These are phyloP conservation scores for Eragrostis curvula DNA, from an alignment of 176 grass and related monocot species.

Conservation along the genomic window DNA sequence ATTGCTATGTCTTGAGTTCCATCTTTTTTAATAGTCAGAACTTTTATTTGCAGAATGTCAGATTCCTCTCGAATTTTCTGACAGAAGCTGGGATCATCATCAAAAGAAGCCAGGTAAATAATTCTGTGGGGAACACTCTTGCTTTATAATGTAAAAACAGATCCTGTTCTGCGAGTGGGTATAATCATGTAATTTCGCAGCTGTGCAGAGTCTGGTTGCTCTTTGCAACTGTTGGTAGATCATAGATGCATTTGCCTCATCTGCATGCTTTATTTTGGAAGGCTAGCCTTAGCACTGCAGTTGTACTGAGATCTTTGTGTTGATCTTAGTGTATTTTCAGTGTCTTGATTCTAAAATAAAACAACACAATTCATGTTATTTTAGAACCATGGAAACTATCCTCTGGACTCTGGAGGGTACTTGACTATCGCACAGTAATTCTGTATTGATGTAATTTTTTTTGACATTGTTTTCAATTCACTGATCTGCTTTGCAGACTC, in stretches of 20 bases:
- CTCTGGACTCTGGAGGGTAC: neutral
- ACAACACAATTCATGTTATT: conserved; percentile 1
- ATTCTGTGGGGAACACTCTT: neutral
- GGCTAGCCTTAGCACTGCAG: neutral
- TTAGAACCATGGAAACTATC: neutral
- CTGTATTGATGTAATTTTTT: neutral
- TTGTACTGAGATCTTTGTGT: neutral
- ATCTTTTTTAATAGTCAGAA: conserved; percentile 31
- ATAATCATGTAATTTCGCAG: conserved; percentile 15
- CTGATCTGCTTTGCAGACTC: conserved; percentile 54
- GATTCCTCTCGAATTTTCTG: conserved; percentile 88
- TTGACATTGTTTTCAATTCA: conserved; percentile 1
- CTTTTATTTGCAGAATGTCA: conserved; percentile 76
- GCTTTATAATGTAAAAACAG: conserved; percentile 1
- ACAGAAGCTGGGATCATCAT: conserved; percentile 97
- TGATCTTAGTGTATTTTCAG: neutral
- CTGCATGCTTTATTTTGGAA: neutral
- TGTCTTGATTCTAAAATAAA: conserved; percentile 12
- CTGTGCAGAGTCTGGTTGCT: conserved; percentile 5
- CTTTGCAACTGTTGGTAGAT: neutral
- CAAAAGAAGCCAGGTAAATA: conserved; percentile 86
- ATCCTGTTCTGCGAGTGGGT: conserved; percentile 4
- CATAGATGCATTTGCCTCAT: conserved; percentile 3
- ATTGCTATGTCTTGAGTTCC: conserved; percentile 22
- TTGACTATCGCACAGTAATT: neutral